Conservation (phyloP, 352 stramenopile species). For the Globisporangium ultimum region DNA sequence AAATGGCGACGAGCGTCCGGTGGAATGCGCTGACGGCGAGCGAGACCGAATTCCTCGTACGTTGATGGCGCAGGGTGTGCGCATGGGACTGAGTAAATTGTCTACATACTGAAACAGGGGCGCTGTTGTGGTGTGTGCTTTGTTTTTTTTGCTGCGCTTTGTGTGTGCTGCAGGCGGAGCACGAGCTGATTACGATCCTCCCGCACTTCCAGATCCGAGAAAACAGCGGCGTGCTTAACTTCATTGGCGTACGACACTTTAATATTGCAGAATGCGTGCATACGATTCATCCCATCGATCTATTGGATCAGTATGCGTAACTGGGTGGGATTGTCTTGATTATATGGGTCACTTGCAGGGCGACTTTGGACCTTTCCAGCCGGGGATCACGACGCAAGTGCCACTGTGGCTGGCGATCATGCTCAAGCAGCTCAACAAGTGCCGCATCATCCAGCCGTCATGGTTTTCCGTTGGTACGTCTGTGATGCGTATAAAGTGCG, state of each 20-base stretch:
- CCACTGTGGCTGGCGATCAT: constrained; percentile 88
- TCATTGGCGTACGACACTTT: constrained; percentile 49
- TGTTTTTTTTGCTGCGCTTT: background rate
- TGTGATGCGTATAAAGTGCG: too few species aligned
- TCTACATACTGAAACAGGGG: background rate
- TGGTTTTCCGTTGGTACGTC: constrained; percentile 77
- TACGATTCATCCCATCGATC: too few species aligned
- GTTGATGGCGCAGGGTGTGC: constrained; percentile 3
- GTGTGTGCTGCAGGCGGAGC: constrained; percentile 51
- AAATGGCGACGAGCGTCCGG: constrained; percentile 14
- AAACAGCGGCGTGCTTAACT: constrained; percentile 75
- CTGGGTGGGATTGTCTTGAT: background rate
- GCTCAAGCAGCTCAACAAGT: constrained; percentile 88
- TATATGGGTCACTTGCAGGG: constrained; percentile 27
- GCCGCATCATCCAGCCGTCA: constrained; percentile 69
- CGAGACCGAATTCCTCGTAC: constrained; percentile 80
- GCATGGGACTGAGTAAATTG: background rate
- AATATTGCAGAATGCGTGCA: too few species aligned
- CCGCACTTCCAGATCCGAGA: constrained; percentile 83
- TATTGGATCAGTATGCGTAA: too few species aligned
- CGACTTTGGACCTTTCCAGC: constrained; percentile 87
- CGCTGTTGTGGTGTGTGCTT: background rate
- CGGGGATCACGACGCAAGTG: constrained; percentile 78
- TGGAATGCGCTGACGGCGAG: constrained; percentile 38
- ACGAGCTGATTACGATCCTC: constrained; percentile 85